Percentiles rank a stretch among this genome's conserved stretches.
These are phyloP conservation scores for Fusarium sp. DNA, from an alignment of 2,329 filamentous ascomycete genomes.

Conservation along the genomic window DNA sequence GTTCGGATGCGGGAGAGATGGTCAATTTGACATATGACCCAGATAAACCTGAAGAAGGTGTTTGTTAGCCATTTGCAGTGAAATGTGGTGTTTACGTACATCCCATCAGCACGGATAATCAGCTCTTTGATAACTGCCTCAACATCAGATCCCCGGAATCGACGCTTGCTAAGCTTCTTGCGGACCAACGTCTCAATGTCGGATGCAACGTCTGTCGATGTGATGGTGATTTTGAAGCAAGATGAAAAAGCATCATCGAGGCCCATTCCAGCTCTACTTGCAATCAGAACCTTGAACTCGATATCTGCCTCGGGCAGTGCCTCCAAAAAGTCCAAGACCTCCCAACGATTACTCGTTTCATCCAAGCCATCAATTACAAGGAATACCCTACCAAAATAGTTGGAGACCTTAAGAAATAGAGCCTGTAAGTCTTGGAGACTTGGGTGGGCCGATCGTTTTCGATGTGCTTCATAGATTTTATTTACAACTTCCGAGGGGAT, in stretches of 20 bases:
- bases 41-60: neutral
- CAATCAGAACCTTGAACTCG: neutral
- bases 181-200: neutral
- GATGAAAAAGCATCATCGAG: neutral
- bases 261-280: neutral
- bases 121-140: neutral
- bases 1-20: neutral
- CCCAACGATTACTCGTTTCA: neutral
- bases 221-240: neutral
- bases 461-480: neutral
- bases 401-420: rapidly evolving
- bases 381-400: neutral
- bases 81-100: neutral
- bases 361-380: neutral
- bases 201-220: neutral
- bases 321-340: neutral
- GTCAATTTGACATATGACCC: neutral
- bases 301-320: neutral
- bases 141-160: neutral
- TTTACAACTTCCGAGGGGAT: neutral
- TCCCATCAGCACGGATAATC: neutral
- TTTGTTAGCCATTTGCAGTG: too few species aligned
- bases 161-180: neutral
- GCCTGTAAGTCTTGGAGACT: neutral
- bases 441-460: neutral